Evolutionary conservation across 441 rosid species (phyloP).

Genomic region (Eugenia klotzschiana): DNA sequence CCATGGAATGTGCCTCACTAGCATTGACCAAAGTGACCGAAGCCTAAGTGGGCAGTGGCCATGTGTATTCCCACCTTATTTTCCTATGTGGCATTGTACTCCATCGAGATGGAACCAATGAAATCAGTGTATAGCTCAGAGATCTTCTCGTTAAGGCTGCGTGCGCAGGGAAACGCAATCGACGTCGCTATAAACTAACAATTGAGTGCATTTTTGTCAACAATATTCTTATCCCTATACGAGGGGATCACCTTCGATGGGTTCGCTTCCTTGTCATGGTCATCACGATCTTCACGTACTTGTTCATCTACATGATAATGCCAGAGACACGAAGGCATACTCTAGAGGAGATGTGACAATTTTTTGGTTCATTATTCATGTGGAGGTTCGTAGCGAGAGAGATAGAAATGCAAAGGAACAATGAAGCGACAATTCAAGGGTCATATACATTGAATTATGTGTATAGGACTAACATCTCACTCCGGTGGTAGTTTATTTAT

Average conservation of each 20-base stretch:
- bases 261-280: not conserved
- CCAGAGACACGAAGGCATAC: not conserved
- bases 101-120: not conserved
- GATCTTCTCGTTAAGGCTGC: not conserved
- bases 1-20: not conserved
- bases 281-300: not conserved
- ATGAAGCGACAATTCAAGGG: not conserved
- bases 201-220: not conserved
- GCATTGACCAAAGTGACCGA: not conserved
- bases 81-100: not conserved
- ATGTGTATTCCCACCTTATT: not conserved
- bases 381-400: not conserved
- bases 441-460: too few relatives aligned
- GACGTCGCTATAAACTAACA: not conserved
- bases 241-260: not conserved
- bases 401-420: not conserved
- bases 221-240: not conserved
- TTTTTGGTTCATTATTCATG: not conserved
- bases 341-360: not conserved
- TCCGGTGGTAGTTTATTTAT: too few relatives aligned
- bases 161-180: not conserved
- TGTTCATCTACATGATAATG: not conserved
- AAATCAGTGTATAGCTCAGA: not conserved
- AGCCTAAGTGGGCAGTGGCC: not conserved
- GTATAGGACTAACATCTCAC: too few relatives aligned